Conservation (phyloP, 179 eudicot genomes). For the Sideroxylon spinosum region DNA sequence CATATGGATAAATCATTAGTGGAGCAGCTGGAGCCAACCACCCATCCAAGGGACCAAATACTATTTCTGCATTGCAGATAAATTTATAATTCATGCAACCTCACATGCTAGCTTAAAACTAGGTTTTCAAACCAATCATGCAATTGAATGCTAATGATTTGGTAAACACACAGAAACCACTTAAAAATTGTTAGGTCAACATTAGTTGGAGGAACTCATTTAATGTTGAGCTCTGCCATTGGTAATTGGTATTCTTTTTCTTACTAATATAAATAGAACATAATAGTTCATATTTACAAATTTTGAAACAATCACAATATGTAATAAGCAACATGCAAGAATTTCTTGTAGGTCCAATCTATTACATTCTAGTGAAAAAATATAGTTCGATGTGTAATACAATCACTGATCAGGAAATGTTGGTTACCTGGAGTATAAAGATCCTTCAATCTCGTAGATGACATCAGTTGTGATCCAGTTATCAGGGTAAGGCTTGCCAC, state of each 20-base stretch:
- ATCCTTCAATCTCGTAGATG: slow-evolving; percentile 89
- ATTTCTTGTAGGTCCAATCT: neutral
- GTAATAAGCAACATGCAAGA: neutral
- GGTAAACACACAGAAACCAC: neutral
- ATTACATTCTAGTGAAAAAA: neutral
- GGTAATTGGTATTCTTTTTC: neutral
- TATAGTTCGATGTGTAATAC: neutral
- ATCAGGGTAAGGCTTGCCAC: slow-evolving; percentile 99
- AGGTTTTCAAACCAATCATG: slow-evolving; percentile 3
- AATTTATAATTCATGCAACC: neutral
- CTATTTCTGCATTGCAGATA: neutral
- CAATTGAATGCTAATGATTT: neutral
- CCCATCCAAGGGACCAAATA: neutral
- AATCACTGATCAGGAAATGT: slow-evolving; percentile 17
- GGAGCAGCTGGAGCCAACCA: slow-evolving; percentile 3
- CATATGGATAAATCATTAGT: neutral
- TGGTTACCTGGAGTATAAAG: slow-evolving; percentile 73
- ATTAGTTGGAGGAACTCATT: neutral
- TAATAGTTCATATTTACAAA: neutral
- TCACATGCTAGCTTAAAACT: neutral
- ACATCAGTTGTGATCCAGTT: slow-evolving; percentile 96
- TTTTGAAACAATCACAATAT: neutral
- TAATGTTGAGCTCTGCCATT: neutral
- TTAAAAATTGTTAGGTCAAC: neutral
- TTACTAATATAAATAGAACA: neutral